These are phyloP conservation scores for Clonostachys rhizophaga DNA, from an alignment of 2,329 filamentous ascomycete species.

Conservation along the genomic window DNA sequence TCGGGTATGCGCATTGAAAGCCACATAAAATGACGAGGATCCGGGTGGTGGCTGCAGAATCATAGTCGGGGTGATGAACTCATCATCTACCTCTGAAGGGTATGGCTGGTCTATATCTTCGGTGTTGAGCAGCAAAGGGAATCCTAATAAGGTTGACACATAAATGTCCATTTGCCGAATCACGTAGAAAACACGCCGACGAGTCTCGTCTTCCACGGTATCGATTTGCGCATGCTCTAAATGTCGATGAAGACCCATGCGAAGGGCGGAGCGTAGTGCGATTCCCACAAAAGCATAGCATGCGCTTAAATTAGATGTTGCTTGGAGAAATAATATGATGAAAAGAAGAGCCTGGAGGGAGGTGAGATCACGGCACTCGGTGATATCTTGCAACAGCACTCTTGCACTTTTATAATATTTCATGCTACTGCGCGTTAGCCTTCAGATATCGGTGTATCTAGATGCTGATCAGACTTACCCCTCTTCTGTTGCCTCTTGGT, in stretches of 20 bases:
- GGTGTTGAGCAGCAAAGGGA: conserved; percentile 56
- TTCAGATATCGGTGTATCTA: conserved; percentile 10
- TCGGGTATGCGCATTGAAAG: conserved; percentile 61
- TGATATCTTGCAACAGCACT: conserved; percentile 59
- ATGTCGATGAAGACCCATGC: conserved; percentile 74
- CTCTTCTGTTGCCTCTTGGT: conserved; percentile 48
- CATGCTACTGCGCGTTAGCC: conserved; percentile 39
- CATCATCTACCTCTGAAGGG: conserved; percentile 61
- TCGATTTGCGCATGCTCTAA: conserved; percentile 59
- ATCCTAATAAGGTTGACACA: conserved; percentile 62
- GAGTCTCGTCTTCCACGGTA: conserved; percentile 58
- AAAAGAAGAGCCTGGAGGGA: conserved; percentile 74
- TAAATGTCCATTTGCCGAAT: conserved; percentile 69
- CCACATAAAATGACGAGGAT: conserved; percentile 55
- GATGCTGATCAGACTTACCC: conserved; percentile 35
- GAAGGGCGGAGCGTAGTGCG: conserved; percentile 68
- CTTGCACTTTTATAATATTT: conserved; percentile 71
- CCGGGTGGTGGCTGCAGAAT: conserved; percentile 51
- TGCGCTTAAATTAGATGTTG: conserved; percentile 71
- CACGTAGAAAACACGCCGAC: conserved; percentile 62
- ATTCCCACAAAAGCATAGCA: conserved; percentile 81
- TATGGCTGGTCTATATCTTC: conserved; percentile 65
- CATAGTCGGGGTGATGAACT: conserved; percentile 57
- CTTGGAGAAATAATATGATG: conserved; percentile 77
- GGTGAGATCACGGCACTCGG: conserved; percentile 67